Conservation (phyloP, 2,329 filamentous ascomycete species). For the Ophiostoma himal-ulmi region DNA sequence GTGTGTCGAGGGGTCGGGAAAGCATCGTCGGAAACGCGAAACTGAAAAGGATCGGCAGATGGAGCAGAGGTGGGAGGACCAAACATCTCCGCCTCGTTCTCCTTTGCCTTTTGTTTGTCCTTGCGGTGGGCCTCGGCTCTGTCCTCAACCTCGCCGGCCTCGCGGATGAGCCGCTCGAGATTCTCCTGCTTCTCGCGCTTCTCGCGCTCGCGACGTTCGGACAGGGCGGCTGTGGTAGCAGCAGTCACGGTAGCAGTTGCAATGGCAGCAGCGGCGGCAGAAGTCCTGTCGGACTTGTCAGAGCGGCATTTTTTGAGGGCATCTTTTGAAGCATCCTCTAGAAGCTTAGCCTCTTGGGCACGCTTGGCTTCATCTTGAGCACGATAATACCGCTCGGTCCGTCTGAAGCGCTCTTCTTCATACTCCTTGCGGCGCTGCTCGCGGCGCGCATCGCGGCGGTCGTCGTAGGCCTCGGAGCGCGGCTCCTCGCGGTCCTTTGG, state of each 20-base stretch:
- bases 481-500: not conserved
- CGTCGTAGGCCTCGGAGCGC: not conserved
- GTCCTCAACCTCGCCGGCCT: constrained; percentile 25
- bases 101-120: constrained; percentile 13
- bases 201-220: constrained; percentile 15
- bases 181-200: constrained; percentile 18
- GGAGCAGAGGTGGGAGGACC: not conserved
- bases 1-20: constrained; percentile 42
- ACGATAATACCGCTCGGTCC: constrained; percentile 14
- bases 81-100: not conserved
- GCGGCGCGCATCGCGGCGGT: not conserved
- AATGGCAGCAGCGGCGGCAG: not conserved
- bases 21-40: constrained; percentile 49
- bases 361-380: constrained; percentile 13
- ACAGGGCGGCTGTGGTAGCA: not conserved
- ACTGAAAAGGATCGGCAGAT: constrained; percentile 52
- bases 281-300: not conserved
- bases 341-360: not conserved
- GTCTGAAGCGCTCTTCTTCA: not conserved
- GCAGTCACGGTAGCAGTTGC: constrained; percentile 5
- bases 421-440: constrained; percentile 14
- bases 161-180: constrained; percentile 6
- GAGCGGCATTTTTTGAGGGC: not conserved
- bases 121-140: constrained; percentile 22
- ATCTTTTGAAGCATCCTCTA: not conserved